A percentile compares a stretch with the other conserved stretches of the same genome.
Conservation (phyloP, 495 filamentous ascomycete genomes). For the Podospora fimiseda region DNA sequence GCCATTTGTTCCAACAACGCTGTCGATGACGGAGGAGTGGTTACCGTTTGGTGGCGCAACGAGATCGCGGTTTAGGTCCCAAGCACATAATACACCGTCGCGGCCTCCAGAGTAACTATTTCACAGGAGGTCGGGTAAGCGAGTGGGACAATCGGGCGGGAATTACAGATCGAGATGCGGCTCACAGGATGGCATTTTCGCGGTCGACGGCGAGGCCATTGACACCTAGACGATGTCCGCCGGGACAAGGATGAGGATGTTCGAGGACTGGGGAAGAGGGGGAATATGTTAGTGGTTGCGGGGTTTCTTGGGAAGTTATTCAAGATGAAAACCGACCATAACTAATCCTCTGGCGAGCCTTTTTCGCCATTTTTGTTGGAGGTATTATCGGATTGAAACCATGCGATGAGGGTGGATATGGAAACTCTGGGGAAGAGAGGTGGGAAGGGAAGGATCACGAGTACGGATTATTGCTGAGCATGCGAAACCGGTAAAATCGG, state of each 20-base stretch:
- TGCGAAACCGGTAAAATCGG: too few species aligned
- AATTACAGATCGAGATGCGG: constrained; percentile 22
- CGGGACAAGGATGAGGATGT: constrained; percentile 77
- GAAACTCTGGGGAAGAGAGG: not conserved
- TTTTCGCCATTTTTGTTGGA: constrained; percentile 48
- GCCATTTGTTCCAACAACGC: constrained; percentile 18
- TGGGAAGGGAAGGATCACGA: not conserved
- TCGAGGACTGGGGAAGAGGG: constrained; percentile 74
- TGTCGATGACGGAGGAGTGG: constrained; percentile 29
- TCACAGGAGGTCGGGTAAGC: not conserved
- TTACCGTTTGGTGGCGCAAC: constrained; percentile 43
- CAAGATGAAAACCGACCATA: constrained; percentile 49
- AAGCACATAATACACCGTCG: constrained; percentile 93
- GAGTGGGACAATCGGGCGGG: not conserved
- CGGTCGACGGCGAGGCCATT: constrained; percentile 86
- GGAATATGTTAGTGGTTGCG: not conserved
- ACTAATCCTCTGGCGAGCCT: constrained; percentile 58
- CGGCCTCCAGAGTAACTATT: constrained; percentile 90
- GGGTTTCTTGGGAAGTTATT: not conserved
- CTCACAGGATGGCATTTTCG: constrained; percentile 81
- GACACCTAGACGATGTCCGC: constrained; percentile 85
- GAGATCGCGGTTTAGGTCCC: constrained; percentile 60
- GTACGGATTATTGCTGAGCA: too few species aligned
- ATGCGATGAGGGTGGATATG: constrained; percentile 22
- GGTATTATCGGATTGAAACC: constrained; percentile 20